Evolutionary conservation across 2,329 filamentous ascomycete species (phyloP).

Genomic region (Ceratocystis alfenasii): DNA sequence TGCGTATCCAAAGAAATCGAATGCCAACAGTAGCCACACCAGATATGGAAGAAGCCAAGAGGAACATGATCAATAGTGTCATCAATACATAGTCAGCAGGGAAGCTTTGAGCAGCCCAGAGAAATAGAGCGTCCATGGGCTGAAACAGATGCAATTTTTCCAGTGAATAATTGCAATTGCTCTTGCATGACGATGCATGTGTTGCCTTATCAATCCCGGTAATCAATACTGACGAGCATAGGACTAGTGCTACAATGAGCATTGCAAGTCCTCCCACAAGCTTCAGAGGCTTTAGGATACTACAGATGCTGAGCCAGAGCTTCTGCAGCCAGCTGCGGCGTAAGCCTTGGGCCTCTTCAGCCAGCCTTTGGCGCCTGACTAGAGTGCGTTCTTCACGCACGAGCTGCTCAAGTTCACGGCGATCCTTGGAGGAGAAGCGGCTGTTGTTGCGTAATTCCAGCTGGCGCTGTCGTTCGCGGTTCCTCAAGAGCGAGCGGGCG

Average conservation of each 20-base stretch:
- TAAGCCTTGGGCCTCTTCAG: conserved; percentile 54
- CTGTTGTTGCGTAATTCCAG: conserved; percentile 76
- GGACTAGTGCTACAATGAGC: conserved; percentile 58
- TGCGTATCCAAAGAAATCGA: conserved; percentile 85
- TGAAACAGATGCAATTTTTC: conserved; percentile 84
- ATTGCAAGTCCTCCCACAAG: conserved; percentile 72
- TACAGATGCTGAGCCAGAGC: conserved; percentile 67
- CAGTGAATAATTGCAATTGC: conserved; percentile 82
- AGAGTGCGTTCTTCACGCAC: conserved; percentile 85
- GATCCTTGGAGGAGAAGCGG: conserved; percentile 70
- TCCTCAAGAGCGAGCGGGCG: conserved; percentile 68
- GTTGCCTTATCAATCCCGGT: conserved; percentile 93
- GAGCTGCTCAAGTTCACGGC: conserved; percentile 75
- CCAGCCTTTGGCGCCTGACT: conserved; percentile 75
- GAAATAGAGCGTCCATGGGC: conserved; percentile 81
- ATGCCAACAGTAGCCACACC: conserved; percentile 82
- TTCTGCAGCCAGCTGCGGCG: conserved; percentile 52
- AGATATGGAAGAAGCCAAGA: conserved; percentile 79
- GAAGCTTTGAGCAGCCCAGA: conserved; percentile 70
- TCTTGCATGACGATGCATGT: conserved; percentile 82
- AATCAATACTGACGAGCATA: conserved; percentile 88
- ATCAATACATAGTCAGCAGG: conserved; percentile 88
- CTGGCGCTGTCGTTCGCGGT: conserved; percentile 83
- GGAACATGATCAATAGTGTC: conserved; percentile 67
- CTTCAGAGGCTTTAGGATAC: conserved; percentile 77